Conservation (phyloP, 768 basidiomycete genomes). For the Leccinum incarnatum region DNA sequence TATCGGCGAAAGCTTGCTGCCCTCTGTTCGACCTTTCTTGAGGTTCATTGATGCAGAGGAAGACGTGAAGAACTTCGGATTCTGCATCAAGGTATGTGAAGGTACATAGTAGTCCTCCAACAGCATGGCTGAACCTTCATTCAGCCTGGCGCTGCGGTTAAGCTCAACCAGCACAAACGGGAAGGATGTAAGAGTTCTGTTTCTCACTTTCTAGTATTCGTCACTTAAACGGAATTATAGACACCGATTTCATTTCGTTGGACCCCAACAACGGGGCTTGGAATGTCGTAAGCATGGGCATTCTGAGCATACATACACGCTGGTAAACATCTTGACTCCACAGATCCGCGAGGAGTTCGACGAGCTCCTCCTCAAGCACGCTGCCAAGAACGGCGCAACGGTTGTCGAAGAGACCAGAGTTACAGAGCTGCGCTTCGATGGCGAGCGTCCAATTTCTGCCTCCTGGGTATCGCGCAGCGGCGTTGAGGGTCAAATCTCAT, state of each 20-base stretch:
- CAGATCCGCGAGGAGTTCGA: constrained; percentile 9
- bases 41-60: constrained; percentile 10
- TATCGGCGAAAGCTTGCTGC: constrained; percentile 15
- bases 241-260: constrained; percentile 9
- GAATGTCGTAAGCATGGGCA: constrained; percentile 2
- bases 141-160: constrained; percentile 7
- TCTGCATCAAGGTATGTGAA: constrained; percentile 7
- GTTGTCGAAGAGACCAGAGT: constrained; percentile 5
- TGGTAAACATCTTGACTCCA: neutral
- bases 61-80: constrained; percentile 3
- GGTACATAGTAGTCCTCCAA: neutral
- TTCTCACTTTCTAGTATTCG: too few relatives aligned
- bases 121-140: neutral
- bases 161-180: constrained; percentile 9
- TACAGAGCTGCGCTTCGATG: constrained; percentile 3
- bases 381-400: neutral
- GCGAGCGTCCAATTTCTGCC: constrained; percentile 1
- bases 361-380: constrained; percentile 6
- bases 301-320: neutral
- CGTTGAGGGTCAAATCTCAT: constrained; percentile 3
- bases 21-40: constrained; percentile 7
- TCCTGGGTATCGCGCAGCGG: constrained; percentile 3
- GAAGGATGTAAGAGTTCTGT: constrained; percentile 7
- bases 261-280: constrained; percentile 7
- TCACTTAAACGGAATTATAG: neutral